A percentile compares a stretch with the other conserved stretches of the same genome.
Conservation (phyloP, 805 yeast species). For the Saccharomyces kudriavzevii region DNA sequence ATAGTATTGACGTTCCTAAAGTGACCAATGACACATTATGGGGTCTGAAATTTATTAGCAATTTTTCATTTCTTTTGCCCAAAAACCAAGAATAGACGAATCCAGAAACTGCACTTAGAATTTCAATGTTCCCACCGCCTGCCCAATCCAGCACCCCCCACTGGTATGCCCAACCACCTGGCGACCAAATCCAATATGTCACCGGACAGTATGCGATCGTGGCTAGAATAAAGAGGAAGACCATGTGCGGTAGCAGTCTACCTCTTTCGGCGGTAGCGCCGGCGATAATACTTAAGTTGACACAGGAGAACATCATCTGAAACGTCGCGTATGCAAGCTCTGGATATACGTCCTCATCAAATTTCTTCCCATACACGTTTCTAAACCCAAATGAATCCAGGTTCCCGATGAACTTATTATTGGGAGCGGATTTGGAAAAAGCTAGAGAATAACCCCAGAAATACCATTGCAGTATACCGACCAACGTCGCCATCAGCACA, state of each 20-base stretch:
- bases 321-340: conserved; percentile 75
- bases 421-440: conserved; percentile 55
- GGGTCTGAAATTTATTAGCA: conserved; percentile 79
- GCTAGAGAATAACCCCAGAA: conserved; percentile 94
- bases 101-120: conserved; percentile 83
- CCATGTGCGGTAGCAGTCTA: conserved; percentile 68
- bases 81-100: conserved; percentile 68
- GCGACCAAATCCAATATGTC: conserved; percentile 87
- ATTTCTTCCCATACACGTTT: conserved; percentile 44
- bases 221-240: conserved; percentile 77
- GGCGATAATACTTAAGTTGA: conserved; percentile 77
- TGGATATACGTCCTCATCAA: conserved; percentile 48
- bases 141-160: conserved; percentile 93
- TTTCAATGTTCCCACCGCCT: conserved; percentile 95
- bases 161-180: conserved; percentile 80
- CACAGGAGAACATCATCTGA: conserved; percentile 82
- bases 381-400: conserved; percentile 70
- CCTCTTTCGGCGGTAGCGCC: conserved; percentile 92
- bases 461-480: conserved; percentile 85
- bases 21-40: conserved; percentile 86
- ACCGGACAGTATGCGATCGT: conserved; percentile 86
- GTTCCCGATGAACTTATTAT: conserved; percentile 79
- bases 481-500: conserved; percentile 55
- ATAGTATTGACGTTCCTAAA: conserved; percentile 72
- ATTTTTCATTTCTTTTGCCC: conserved; percentile 64